Conservation (phyloP, 192 early-diverging fungal species). For the Piromyces finnis region DNA sequence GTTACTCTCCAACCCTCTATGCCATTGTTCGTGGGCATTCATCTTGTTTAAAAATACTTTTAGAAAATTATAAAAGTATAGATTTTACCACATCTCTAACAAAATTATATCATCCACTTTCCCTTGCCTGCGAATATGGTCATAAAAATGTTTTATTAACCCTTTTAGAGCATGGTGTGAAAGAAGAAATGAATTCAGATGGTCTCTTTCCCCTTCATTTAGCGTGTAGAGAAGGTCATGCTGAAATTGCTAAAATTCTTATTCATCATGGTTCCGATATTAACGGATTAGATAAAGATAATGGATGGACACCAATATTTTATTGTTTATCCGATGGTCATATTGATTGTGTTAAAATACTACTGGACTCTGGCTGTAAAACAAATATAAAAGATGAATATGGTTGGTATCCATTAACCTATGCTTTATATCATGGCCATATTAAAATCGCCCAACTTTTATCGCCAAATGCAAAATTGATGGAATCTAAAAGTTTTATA, state of each 20-base stretch:
- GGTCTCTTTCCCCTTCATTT: conserved; percentile 81
- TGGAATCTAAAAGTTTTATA: neutral
- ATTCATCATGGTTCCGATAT: conserved; percentile 52
- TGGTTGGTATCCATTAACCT: conserved; percentile 66
- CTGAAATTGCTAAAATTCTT: conserved; percentile 47
- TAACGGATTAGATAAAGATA: conserved; percentile 74
- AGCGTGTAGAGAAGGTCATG: conserved; percentile 65
- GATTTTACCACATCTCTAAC: neutral
- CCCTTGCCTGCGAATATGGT: conserved; percentile 84
- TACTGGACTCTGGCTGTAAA: conserved; percentile 60
- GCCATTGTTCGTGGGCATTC: conserved; percentile 69
- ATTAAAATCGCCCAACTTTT: neutral
- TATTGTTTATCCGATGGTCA: conserved; percentile 87
- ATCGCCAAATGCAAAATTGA: neutral
- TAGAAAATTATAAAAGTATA: conserved; percentile 35
- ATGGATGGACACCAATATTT: conserved; percentile 93
- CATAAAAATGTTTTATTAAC: conserved; percentile 66
- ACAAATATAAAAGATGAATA: conserved; percentile 64
- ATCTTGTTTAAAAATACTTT: conserved; percentile 50
- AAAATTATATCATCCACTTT: conserved; percentile 26
- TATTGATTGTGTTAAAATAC: conserved; percentile 51
- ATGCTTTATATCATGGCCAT: conserved; percentile 22
- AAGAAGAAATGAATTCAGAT: conserved; percentile 44
- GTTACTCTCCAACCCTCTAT: conserved; percentile 70
- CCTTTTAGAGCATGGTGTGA: conserved; percentile 57